Base-by-base conservation (phyloP, 768 basidiomycete species). In the Pleurotus tuoliensis region DNA sequence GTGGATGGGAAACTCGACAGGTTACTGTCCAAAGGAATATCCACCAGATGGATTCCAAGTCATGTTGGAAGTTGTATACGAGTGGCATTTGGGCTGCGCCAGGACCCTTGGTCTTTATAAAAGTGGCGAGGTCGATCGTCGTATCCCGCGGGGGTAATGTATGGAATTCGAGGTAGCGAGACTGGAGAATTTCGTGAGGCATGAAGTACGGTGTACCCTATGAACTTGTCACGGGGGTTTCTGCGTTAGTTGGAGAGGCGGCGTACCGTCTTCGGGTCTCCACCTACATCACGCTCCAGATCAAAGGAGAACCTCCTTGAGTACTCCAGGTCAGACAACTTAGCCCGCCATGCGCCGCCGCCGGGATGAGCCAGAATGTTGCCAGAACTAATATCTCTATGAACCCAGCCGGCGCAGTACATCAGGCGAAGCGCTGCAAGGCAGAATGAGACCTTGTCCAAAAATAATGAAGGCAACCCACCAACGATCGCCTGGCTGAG, bases 201-300 rank as follows among this genome's bases (percentile, higher is more conserved):
- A 52, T 52, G 27, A 52, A 52, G 50, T 16, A 52, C 1, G 50
- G 50, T 2, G 50, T 52, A 15, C 50, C 50, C 50, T 52, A 24
- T 34, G 30, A 34, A 9, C 30, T 1, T 30, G 30, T 30, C 9
- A 30, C 30, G 9, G 30, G 30, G 30, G 39, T 37, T 52, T 9
- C 6, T n/a, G 15, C 8, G 27, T 52, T 9, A 37, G 20, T 39
- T 30, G 34, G 18, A 34, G 22, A 16, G 30, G 20, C 7, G 15
- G 24, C 50, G 8, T 18, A 52, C 50, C 20, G 30, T 52, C 15
- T 52, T 37, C 15, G 50, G 22, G 13, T 30, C 30, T 40, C 30
- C 9, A 2, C 30, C 30, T 2, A 34, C 9, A 11, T 37, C 7
- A 16, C 7, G 30, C 0, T 18, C 34, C 13, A 18, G 50, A 38